Conservation (phyloP, 352 stramenopile genomes). For the Pythium monospermum region DNA sequence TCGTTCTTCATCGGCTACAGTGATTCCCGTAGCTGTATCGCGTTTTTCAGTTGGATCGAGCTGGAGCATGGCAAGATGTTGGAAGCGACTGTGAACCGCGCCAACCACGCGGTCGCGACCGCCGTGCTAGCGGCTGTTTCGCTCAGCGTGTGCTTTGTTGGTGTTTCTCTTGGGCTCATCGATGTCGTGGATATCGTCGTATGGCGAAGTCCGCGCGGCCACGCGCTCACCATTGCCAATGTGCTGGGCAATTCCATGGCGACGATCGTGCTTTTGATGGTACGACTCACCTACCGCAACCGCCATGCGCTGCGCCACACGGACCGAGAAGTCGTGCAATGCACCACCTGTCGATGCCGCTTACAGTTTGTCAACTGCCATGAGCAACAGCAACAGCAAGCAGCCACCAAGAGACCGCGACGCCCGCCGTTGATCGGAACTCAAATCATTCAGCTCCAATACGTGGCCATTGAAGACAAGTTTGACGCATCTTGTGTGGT, state of each 20-base stretch:
- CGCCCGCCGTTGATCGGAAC: too few species aligned
- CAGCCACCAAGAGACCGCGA: neutral
- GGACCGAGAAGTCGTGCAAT: neutral
- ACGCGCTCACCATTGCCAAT: neutral
- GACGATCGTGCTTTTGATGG: conserved; percentile 6
- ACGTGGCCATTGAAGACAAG: too few species aligned
- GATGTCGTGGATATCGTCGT: neutral
- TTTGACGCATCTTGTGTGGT: too few species aligned
- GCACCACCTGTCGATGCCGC: neutral
- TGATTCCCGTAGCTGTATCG: neutral
- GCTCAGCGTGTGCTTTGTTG: neutral
- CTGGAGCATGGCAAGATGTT: neutral
- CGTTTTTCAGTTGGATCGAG: neutral
- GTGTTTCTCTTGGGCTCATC: neutral
- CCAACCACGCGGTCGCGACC: neutral
- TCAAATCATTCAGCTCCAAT: too few species aligned
- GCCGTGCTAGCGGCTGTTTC: neutral
- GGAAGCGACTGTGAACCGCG: neutral
- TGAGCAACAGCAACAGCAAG: neutral
- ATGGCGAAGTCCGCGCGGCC: neutral
- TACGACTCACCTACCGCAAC: conserved; percentile 1
- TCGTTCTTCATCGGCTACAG: neutral
- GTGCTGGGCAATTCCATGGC: conserved; percentile 1
- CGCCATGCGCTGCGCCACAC: conserved; percentile 1
- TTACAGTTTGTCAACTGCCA: neutral